Evolutionary conservation across 139 green algal species (phyloP), one percentile per base, ranked within the genome.

Genomic region (Pycnococcus provasolii): DNA sequence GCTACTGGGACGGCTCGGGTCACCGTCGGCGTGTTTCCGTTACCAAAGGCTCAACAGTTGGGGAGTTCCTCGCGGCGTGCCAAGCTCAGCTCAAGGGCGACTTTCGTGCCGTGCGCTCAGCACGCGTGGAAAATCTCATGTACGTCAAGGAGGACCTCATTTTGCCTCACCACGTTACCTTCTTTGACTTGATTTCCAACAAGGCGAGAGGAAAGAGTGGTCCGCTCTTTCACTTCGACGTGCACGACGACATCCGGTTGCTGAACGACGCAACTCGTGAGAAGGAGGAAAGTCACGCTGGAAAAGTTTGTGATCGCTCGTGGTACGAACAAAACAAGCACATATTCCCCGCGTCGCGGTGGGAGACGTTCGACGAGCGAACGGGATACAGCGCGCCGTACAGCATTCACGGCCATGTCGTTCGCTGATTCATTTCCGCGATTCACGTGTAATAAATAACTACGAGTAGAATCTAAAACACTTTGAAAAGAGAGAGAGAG

Each of bases 311-410:
- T 53, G 87, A 95, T 71, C 76, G 91, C 7, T 84, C 94, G 61
- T 98, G 90, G 91, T 99, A 98, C 72, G 86, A 95, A 52, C 87
- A 85, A 58, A 97, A 96, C 79, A 97, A 97, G 75, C 90, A 98
- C 82, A 97, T 98, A 66, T 98, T 96, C 70, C 93, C 93, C 0
- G 92, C 91, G 26, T 90, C 73, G 11, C 73, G 89, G 53, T 99
- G 93, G 93, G 88, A 96, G 79, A 73, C 88, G 40, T 68, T 52
- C 42, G 62, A 68, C 26, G 26, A 26, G 26, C 26, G 26, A 26
- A 26, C 26, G 26, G 26, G 26, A 26, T 26, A 26, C 26, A 26
- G 26, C 26, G 26, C 26, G 26, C 26, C 26, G 26, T 26, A 26
- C 26, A 26, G 26, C 26, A 26, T 26, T 26, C 26, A 26, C 26